A percentile compares a stretch with the other conserved stretches of the same genome.
phyloP scores from a whole-genome alignment of 176 grass and related monocot genomes.

The Oryza australiensis region DNA sequence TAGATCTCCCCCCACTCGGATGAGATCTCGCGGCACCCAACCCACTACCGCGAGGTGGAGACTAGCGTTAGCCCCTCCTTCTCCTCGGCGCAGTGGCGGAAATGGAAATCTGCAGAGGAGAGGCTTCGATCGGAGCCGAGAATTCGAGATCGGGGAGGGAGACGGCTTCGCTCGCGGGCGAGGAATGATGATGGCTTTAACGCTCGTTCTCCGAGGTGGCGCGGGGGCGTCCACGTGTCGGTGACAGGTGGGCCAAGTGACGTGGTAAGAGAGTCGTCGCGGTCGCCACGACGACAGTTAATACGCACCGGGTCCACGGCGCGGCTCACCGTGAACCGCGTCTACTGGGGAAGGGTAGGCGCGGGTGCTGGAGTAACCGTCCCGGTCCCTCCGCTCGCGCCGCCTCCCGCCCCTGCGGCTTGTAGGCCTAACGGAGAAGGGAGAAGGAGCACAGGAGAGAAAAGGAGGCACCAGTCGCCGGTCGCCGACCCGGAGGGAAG shows the following conservation, averaged over 20 bases:
- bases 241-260: conserved; percentile 31
- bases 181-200: conserved; percentile 27
- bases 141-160: conserved; percentile 44
- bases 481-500: no score
- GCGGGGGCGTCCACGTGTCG: conserved; percentile 8
- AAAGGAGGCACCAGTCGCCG: no score
- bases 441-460: no score
- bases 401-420: no score
- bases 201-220: conserved; percentile 24
- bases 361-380: no score
- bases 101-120: conserved; percentile 21
- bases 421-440: no score
- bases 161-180: conserved; percentile 37
- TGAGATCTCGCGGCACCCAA: conserved; percentile 9
- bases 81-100: conserved; percentile 1
- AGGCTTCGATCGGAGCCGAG: neutral
- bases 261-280: conserved; percentile 10
- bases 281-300: neutral
- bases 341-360: neutral
- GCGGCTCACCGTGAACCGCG: neutral
- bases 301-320: neutral
- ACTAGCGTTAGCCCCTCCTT: conserved; percentile 26
- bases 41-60: conserved; percentile 3
- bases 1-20: conserved; percentile 42
- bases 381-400: no score